Evolutionary conservation across 2,329 filamentous ascomycete species (phyloP), one percentile per base, ranked within the genome.

Genomic region (Capronia epimyces): DNA sequence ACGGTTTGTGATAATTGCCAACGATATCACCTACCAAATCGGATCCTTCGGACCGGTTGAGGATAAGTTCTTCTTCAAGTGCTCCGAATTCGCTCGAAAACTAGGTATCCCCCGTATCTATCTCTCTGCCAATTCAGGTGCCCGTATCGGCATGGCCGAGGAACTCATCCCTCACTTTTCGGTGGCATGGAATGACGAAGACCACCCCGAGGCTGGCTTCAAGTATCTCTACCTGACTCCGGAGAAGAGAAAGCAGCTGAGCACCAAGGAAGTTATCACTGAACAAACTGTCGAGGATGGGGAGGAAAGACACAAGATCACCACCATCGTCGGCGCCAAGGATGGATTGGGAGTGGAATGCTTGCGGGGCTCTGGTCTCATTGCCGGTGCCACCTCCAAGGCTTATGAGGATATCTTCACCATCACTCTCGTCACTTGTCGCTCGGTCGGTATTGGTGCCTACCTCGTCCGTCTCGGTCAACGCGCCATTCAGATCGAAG

Each of bases 361-460:
- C 74, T 75, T 98, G 71, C 86, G 89, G 69, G 93, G 93, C 57
- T 98, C 93, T 61, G 93, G 93, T 82, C 81, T 98, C 62, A 98
- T 98, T 73, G 93, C 93, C 55, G 93, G 93, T 77, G 91, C 91
- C 64, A 98, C 93, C 29, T 95, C 90, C 67, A 84, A 87, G 67
- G 93, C 93, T 36, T 98, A 98, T 73, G 91, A 96, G 66, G 93
- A 98, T 69, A 96, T 98, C 69, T 98, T 98, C 76, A 98, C 93
- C 52, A 85, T 96, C 65, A 98, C 93, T 16, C 78, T 98, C 60
- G 93, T 98, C 56, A 98, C 93, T 57, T 98, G 93, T 73, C 86
- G 93, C 67, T 98, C 93, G 63, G 93, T 98, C 67, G 93, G 93
- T 85, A 98, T 98, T 60, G 93, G 93, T 81, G 93, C 93, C 46